Conservation (phyloP, 2,329 filamentous ascomycete genomes). For the Trichophaea hybrida region DNA sequence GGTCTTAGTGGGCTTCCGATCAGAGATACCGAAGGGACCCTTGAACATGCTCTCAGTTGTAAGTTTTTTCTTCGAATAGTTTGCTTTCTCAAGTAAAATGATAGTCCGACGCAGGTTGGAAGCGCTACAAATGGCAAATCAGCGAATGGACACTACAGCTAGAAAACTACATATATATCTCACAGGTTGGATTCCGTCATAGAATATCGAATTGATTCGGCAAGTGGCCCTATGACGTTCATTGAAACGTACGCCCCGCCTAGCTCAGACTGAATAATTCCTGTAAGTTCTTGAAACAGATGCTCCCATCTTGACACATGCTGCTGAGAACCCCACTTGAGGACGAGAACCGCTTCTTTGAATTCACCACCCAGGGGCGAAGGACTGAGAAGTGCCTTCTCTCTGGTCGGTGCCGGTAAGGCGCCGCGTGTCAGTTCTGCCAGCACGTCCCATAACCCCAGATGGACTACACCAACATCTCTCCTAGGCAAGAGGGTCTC, state of each 20-base stretch:
- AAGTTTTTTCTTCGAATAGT: slow-evolving; percentile 27
- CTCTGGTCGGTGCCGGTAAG: slow-evolving; percentile 30
- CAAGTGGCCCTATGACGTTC: slow-evolving; percentile 55
- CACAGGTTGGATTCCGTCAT: slow-evolving; percentile 13
- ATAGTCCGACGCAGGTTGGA: slow-evolving; percentile 7
- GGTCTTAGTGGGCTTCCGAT: slow-evolving; percentile 10
- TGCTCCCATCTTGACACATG: slow-evolving; percentile 32
- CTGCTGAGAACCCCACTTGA: slow-evolving; percentile 16
- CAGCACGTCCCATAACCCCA: slow-evolving; percentile 39
- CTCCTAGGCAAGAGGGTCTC: slow-evolving; percentile 39
- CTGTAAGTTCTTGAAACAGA: slow-evolving; percentile 44
- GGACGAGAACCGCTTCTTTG: slow-evolving; percentile 26
- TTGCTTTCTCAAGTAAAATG: slow-evolving; percentile 30
- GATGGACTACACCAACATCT: slow-evolving; percentile 35
- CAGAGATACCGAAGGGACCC: slow-evolving; percentile 5
- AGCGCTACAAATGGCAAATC: background rate
- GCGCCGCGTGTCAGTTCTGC: slow-evolving; percentile 33
- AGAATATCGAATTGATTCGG: slow-evolving; percentile 38
- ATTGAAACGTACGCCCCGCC: slow-evolving; percentile 54
- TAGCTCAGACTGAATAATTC: slow-evolving; percentile 45
- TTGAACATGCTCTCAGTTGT: slow-evolving; percentile 10
- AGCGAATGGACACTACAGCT: background rate
- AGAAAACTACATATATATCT: background rate
- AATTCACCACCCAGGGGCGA: slow-evolving; percentile 51
- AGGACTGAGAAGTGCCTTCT: slow-evolving; percentile 33